Evolutionary conservation across 2,329 filamentous ascomycete species (phyloP).

Genomic region (Sclerotinia spermophila): DNA sequence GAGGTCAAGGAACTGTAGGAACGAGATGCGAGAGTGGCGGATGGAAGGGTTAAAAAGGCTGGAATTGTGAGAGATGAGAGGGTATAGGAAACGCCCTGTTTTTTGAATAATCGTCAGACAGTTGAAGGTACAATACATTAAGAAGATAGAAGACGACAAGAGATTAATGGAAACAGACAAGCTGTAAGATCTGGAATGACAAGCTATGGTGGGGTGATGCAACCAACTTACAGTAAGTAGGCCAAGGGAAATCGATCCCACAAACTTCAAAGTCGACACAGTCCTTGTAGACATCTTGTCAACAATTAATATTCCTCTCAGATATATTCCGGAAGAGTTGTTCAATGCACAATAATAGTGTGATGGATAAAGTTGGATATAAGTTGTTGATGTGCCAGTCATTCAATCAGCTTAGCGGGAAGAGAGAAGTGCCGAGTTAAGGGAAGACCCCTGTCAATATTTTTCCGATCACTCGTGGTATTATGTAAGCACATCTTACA

Average conservation of each 20-base stretch:
- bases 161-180: background rate
- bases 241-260: constrained; percentile 85
- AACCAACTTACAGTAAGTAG: constrained; percentile 69
- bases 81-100: constrained; percentile 83
- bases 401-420: background rate
- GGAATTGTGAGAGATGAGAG: constrained; percentile 75
- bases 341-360: background rate
- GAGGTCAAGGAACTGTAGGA: constrained; percentile 66
- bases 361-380: background rate
- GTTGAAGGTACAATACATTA: background rate
- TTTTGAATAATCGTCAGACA: background rate
- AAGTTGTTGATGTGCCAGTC: background rate
- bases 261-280: constrained; percentile 82
- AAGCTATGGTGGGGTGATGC: constrained; percentile 22
- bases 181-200: background rate
- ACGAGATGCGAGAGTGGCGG: constrained; percentile 65
- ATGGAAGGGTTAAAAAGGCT: constrained; percentile 74
- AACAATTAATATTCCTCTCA: background rate
- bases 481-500: constrained; percentile 9
- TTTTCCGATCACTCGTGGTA: background rate
- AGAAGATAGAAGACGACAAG: background rate
- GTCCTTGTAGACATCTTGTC: constrained; percentile 59
- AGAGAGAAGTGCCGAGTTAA: background rate
- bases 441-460: background rate
- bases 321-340: background rate